Percentiles rank a stretch among this genome's conserved stretches.
These are phyloP conservation scores for Agroathelia rolfsii DNA, from an alignment of 1,284 basidiomycete species.

Conservation along the genomic window DNA sequence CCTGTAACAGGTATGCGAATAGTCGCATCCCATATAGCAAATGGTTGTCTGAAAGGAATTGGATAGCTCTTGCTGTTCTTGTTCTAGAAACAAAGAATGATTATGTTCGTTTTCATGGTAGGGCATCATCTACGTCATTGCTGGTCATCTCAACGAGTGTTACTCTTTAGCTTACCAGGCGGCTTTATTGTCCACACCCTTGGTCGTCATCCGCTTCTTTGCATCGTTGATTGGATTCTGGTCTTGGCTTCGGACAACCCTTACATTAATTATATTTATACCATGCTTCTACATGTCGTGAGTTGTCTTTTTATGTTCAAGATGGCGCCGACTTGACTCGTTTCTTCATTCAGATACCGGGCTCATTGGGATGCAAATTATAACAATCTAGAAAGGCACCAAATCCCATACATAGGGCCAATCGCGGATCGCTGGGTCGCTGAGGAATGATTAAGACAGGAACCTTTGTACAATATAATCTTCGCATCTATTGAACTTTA, in stretches of 20 bases:
- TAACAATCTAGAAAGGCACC: constrained; percentile 45
- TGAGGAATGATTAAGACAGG: constrained; percentile 42
- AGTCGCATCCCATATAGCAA: constrained; percentile 1
- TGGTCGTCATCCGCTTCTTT: constrained; percentile 53
- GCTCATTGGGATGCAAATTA: constrained; percentile 58
- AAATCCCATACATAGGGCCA: constrained; percentile 58
- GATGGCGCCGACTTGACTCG: constrained; percentile 9
- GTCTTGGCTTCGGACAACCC: constrained; percentile 34
- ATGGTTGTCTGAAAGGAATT: constrained; percentile 8
- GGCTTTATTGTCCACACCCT: constrained; percentile 58
- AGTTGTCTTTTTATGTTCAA: constrained; percentile 10
- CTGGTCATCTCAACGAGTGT: constrained; percentile 6
- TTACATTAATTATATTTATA: constrained; percentile 33
- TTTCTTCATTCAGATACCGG: constrained; percentile 33
- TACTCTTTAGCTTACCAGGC: constrained; percentile 64
- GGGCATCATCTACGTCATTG: constrained; percentile 15
- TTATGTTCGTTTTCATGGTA: constrained; percentile 74
- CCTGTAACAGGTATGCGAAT: constrained; percentile 57
- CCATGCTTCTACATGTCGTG: constrained; percentile 50
- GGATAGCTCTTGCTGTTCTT: constrained; percentile 52
- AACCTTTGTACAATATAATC: neutral
- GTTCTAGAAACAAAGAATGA: constrained; percentile 75
- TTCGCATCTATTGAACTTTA: too few relatives aligned
- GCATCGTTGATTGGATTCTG: constrained; percentile 41
- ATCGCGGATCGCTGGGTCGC: constrained; percentile 66